phyloP scores from a whole-genome alignment of 228 moss, liverwort and hornwort genomes.

The Sphagnum magellanicum region DNA sequence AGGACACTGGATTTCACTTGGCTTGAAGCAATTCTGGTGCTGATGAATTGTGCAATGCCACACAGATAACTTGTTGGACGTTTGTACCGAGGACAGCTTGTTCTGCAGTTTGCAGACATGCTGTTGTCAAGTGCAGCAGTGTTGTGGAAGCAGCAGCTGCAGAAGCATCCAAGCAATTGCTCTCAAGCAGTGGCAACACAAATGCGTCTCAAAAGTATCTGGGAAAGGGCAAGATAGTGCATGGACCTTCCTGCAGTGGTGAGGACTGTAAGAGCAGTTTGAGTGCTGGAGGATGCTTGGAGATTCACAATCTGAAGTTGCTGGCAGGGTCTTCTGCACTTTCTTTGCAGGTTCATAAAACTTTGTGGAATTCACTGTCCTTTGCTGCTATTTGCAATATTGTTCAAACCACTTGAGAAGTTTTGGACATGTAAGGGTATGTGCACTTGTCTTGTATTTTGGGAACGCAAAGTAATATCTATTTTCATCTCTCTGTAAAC shows the following conservation, averaged over 20 bases:
- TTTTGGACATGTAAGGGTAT: no score
- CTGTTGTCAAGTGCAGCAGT: slow-evolving; percentile 6
- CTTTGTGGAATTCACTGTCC: no score
- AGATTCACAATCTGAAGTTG: slow-evolving; percentile 52
- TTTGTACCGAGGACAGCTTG: slow-evolving; percentile 23
- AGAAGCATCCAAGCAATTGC: not conserved
- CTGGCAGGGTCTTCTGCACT: slow-evolving; percentile 23
- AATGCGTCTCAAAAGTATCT: slow-evolving; percentile 1
- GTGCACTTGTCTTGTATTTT: no score
- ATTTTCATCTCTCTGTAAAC: no score
- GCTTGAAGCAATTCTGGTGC: no score
- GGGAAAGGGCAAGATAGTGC: slow-evolving; percentile 3
- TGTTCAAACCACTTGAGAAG: no score
- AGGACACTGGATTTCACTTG: no score
- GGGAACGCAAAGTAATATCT: no score
- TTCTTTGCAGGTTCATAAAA: slow-evolving; percentile 19
- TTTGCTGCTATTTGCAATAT: no score
- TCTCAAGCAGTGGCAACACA: not conserved
- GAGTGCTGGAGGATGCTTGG: slow-evolving; percentile 34
- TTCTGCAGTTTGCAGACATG: not conserved
- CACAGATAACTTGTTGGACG: slow-evolving; percentile 42
- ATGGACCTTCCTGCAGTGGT: slow-evolving; percentile 7
- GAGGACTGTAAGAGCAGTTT: no score
- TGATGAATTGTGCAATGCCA: no score
- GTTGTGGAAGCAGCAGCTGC: not conserved